Evolutionary conservation across 441 rosid genomes (phyloP).

Genomic region (Macaranga tanarius): DNA sequence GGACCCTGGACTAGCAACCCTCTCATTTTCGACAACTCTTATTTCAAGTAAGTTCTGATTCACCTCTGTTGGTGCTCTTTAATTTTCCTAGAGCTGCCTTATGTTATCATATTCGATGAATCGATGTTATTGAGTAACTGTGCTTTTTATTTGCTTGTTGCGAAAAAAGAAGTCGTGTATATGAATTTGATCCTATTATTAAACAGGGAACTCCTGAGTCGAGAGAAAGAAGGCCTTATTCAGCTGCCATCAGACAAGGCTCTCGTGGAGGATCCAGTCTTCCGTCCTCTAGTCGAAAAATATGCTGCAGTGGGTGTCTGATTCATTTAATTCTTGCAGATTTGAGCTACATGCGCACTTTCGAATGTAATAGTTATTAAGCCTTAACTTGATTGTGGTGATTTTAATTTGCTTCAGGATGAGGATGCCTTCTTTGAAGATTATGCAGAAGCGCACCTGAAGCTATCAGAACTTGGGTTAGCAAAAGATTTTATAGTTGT

Average conservation of each 20-base stretch:
- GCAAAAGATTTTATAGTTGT: not conserved
- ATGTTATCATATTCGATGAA: not conserved
- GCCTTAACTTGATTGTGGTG: not conserved
- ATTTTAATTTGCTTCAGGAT: conserved; percentile 48
- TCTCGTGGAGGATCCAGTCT: conserved; percentile 63
- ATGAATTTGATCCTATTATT: not conserved
- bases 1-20: conserved; percentile 92
- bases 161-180: not conserved
- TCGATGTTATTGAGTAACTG: not conserved
- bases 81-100: not conserved
- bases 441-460: conserved; percentile 72
- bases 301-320: conserved; percentile 57
- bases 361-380: not conserved
- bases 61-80: not conserved
- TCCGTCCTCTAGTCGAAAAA: conserved; percentile 79
- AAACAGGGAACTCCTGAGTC: conserved; percentile 70
- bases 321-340: not conserved
- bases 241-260: conserved; percentile 79
- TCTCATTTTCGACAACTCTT: conserved; percentile 75
- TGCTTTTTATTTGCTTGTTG: too few relatives aligned
- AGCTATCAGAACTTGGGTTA: conserved; percentile 93
- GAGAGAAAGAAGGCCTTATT: conserved; percentile 76
- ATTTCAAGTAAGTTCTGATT: conserved; percentile 55
- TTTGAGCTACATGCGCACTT: not conserved
- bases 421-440: conserved; percentile 83